phyloP scores from a whole-genome alignment of 768 basidiomycete genomes.

The Rhodotorula babjevae region DNA sequence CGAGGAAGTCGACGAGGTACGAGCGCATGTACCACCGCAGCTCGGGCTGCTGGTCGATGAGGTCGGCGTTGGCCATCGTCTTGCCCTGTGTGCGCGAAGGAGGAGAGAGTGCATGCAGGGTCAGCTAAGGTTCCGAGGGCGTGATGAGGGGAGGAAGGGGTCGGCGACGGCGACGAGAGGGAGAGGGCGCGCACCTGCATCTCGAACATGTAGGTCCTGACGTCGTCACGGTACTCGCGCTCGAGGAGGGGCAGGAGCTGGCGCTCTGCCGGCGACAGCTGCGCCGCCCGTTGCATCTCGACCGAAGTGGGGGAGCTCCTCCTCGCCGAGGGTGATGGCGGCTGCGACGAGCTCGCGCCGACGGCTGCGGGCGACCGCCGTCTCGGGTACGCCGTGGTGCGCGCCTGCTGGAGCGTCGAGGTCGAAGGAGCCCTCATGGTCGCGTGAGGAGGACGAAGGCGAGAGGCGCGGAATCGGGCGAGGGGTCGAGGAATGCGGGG shows the following conservation, averaged over 20 bases:
- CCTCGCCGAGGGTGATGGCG: conserved; percentile 44
- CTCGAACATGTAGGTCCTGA: conserved; percentile 86
- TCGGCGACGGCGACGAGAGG: not conserved
- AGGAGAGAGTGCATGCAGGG: conserved; percentile 5
- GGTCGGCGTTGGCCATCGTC: conserved; percentile 86
- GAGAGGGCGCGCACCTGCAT: conserved; percentile 77
- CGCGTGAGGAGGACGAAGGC: not conserved
- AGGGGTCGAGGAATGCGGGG: conserved; percentile 32
- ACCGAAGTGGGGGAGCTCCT: conserved; percentile 60
- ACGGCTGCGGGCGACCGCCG: conserved; percentile 45
- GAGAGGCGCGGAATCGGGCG: not conserved
- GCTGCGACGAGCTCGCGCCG: not conserved
- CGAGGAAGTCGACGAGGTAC: conserved; percentile 95
- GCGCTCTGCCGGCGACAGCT: conserved; percentile 57
- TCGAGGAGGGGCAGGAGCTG: conserved; percentile 73
- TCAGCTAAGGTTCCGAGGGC: conserved; percentile 10
- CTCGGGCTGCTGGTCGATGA: conserved; percentile 99
- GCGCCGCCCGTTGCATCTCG: conserved; percentile 39
- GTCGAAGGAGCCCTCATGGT: conserved; percentile 30
- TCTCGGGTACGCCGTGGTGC: conserved; percentile 59
- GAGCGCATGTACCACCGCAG: conserved; percentile 99
- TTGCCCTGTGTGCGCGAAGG: conserved; percentile 54
- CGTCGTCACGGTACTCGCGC: conserved; percentile 92
- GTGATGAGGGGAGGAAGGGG: too few relatives aligned
- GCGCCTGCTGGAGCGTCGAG: conserved; percentile 25